Conservation (phyloP, 495 filamentous ascomycete species). For the Penicillium soppii region DNA sequence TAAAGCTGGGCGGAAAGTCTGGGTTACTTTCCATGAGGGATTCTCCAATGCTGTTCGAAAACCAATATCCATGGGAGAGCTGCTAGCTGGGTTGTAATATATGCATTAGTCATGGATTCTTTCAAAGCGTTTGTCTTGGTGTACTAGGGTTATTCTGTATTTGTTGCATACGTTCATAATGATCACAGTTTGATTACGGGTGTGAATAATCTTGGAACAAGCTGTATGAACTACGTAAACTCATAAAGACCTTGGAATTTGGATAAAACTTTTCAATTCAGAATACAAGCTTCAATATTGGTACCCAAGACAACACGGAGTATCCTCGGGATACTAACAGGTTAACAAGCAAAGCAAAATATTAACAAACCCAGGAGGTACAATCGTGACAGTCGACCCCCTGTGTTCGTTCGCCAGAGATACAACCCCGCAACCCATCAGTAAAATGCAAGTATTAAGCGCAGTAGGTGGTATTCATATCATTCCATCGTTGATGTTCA, state of each 20-base stretch:
- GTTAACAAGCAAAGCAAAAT: no score
- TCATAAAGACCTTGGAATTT: no score
- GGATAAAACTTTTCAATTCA: no score
- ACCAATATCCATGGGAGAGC: conserved; percentile 80
- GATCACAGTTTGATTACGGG: neutral
- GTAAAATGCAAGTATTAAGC: conserved; percentile 1
- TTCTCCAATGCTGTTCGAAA: conserved; percentile 95
- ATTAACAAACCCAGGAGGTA: no score
- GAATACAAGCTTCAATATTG: no score
- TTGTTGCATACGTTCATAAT: neutral
- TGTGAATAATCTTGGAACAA: no score
- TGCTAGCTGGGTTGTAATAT: conserved; percentile 55
- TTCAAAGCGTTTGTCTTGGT: conserved; percentile 7
- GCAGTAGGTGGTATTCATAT: conserved; percentile 9
- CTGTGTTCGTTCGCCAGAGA: no score
- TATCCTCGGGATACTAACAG: no score
- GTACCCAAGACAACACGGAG: no score
- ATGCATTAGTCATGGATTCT: neutral
- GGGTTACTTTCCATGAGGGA: conserved; percentile 96
- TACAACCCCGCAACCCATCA: no score
- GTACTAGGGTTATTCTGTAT: neutral
- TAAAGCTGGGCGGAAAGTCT: conserved; percentile 62
- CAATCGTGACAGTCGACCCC: no score
- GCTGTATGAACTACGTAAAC: no score
- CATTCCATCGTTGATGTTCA: conserved; percentile 16